These are phyloP conservation scores for sorghum (Sorghum bicolor) DNA, from an alignment of 176 grass and related monocot species.

Conservation along the genomic window Sorghum_bicolor_NCBIv3 NC_012870.2:8054501-8055000, in stretches of 20 bases:
- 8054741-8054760: background rate
- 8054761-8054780: background rate
- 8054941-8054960: background rate
- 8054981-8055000: too few relatives aligned
- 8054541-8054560: conserved; percentile 3
- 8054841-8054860: background rate
- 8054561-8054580: conserved; percentile 25
- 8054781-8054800: background rate
- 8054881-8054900: conserved; percentile 1
- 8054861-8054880: background rate
- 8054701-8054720: conserved; percentile 8
- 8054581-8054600: conserved; percentile 89
- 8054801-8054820: background rate
- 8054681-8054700: conserved; percentile 39
- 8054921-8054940: background rate
- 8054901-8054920: background rate
- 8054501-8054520: conserved; percentile 22
- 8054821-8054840: conserved; percentile 11
- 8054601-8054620: conserved; percentile 84
- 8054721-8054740: background rate
- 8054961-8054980: background rate
- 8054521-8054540: background rate
- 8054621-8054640: conserved; percentile 92
- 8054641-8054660: conserved; percentile 64
- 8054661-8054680: conserved; percentile 99